Base-by-base conservation (phyloP, 2,329 filamentous ascomycete species). In the Beauveria asiatica region DNA sequence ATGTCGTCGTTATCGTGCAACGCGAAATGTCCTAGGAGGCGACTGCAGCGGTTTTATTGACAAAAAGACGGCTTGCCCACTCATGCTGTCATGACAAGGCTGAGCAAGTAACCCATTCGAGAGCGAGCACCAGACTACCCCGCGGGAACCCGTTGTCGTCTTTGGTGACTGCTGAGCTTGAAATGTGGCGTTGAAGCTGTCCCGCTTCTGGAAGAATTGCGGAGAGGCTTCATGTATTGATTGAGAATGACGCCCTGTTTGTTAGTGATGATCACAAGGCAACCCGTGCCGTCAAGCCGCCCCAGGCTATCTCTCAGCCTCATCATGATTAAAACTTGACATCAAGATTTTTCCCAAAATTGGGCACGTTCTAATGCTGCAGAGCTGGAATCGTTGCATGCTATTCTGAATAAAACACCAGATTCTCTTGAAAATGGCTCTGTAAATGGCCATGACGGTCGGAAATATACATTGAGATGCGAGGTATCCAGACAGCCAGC, bases 171-270 rank as follows among this genome's bases (percentile, higher is more conserved):
- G 13, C 33, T 42, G 11, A 21, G 17, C 17, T 23, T 11, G 8
- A n/a, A 54, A 30, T 16, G 54, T 57, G 54, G 54, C 54, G 54
- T 49, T 25, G 44, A 44, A 10, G 44, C 54, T 57, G 44, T 23
- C 13, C 54, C 30, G 21, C 30, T 57, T 49, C 33, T 37, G 44
- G 44, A 57, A 19, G 6, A 13, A 25, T 49, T 21, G 44, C 54
- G 54, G 1, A 11, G 19, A 33, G 13, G 44, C 13, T 8, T 55
- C 13, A 27, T 10, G 17, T 11, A 17, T 5, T n/a, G 17, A n/a
- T 17, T 16, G 33, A 5, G 5, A 5, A 17, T 30, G 42, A 27
- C 50, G 60, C 60, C 57, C 49, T 27, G 53, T n/a, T 51, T 27
- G 53, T n/a, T 51, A 53, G 39, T 48, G n/a, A 56, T 33, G 19